A percentile compares a stretch with the other conserved stretches of the same genome.
These are phyloP conservation scores for Candida tropicalis DNA, from an alignment of 1,139 yeast genomes.

Conservation along the genomic window DNA sequence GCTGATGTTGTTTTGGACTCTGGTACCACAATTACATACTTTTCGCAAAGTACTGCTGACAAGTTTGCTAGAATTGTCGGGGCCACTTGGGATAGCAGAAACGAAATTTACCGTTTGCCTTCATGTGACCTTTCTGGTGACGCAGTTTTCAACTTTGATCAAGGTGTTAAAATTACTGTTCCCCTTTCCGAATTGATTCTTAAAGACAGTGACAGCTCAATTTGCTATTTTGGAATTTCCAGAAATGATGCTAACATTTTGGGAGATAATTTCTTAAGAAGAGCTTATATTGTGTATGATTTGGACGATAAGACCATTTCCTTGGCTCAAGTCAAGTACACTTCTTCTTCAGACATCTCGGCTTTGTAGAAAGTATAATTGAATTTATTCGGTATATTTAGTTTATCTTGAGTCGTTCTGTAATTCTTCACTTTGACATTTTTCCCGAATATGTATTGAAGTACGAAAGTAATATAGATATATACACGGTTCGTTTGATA, in stretches of 20 bases:
- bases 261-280: slow-evolving; percentile 36
- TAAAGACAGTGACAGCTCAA: slow-evolving; percentile 8
- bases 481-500: not conserved
- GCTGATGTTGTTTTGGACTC: slow-evolving; percentile 22
- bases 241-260: slow-evolving; percentile 16
- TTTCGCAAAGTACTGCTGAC: slow-evolving; percentile 22
- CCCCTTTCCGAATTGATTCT: slow-evolving; percentile 25
- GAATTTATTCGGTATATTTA: too few relatives aligned
- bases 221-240: slow-evolving; percentile 14
- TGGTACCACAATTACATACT: slow-evolving; percentile 32
- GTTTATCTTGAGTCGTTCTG: too few relatives aligned
- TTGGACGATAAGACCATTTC: slow-evolving; percentile 27
- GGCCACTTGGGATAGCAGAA: slow-evolving; percentile 21
- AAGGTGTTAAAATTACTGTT: slow-evolving; percentile 32
- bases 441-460: slow-evolving; percentile 1
- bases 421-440: not conserved
- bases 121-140: slow-evolving; percentile 12
- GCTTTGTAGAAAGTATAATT: slow-evolving; percentile 1
- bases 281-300: slow-evolving; percentile 31
- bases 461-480: not conserved
- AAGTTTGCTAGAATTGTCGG: slow-evolving; percentile 19
- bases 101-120: slow-evolving; percentile 7
- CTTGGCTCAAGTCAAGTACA: slow-evolving; percentile 29
- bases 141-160: slow-evolving; percentile 27
- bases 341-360: slow-evolving; percentile 12